phyloP scores from a whole-genome alignment of 331 rosid genomes.

The Cydonia oblonga region DNA sequence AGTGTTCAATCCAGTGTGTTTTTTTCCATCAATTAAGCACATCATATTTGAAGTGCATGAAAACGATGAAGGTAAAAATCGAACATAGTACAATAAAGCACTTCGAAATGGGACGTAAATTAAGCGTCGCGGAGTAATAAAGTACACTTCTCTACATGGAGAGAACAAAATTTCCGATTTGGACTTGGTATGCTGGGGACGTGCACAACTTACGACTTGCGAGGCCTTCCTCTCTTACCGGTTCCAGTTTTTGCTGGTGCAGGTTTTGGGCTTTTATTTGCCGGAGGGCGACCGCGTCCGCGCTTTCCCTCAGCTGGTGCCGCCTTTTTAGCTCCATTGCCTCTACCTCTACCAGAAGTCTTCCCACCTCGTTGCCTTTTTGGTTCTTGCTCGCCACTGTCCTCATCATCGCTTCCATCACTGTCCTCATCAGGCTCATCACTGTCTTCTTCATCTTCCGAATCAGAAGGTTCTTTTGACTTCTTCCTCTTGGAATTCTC shows the following conservation, averaged over 20 bases:
- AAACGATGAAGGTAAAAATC: not conserved
- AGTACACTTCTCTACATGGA: slow-evolving; percentile 27
- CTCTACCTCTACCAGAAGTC: slow-evolving; percentile 40
- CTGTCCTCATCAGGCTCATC: slow-evolving; percentile 36
- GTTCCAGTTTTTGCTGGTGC: slow-evolving; percentile 46
- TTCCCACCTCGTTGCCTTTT: slow-evolving; percentile 41
- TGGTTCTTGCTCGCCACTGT: slow-evolving; percentile 36
- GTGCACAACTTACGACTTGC: slow-evolving; percentile 33
- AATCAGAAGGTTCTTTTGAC: slow-evolving; percentile 52
- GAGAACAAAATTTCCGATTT: slow-evolving; percentile 42
- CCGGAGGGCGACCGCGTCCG: slow-evolving; percentile 52
- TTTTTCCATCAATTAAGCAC: slow-evolving; percentile 5
- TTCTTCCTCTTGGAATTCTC: slow-evolving; percentile 65
- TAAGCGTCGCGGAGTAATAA: slow-evolving; percentile 12
- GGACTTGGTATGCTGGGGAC: not conserved
- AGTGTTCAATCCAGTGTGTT: not conserved
- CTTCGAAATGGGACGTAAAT: not conserved
- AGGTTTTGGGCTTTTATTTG: slow-evolving; percentile 36
- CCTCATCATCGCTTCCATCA: slow-evolving; percentile 45
- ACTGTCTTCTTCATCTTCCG: slow-evolving; percentile 44
- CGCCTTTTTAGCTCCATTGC: slow-evolving; percentile 39
- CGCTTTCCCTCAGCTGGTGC: slow-evolving; percentile 27
- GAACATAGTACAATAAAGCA: not conserved
- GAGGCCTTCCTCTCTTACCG: slow-evolving; percentile 84
- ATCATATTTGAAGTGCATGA: not conserved